Conservation (phyloP, 495 filamentous ascomycete genomes). For the Podospora sp. region DNA sequence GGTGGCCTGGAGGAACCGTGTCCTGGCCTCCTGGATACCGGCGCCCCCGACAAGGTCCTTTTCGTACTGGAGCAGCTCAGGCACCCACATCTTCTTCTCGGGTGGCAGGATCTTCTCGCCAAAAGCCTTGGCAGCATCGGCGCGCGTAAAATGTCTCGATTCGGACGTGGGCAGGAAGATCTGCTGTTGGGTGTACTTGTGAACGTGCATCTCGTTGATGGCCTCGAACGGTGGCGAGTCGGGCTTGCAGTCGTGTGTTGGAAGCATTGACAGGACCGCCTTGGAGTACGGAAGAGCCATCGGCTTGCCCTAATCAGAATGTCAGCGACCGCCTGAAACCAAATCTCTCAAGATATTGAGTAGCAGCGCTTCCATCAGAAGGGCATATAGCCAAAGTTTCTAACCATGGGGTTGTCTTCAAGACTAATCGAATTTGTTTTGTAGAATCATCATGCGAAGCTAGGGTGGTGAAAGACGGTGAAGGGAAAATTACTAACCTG, state of each 20-base stretch:
- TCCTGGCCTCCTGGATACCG: conserved; percentile 39
- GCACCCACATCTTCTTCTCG: conserved; percentile 85
- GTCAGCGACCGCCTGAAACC: conserved; percentile 6
- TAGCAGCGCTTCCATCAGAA: conserved; percentile 41
- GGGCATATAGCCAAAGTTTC: conserved; percentile 55
- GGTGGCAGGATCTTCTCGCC: conserved; percentile 70
- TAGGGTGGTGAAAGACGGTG: conserved; percentile 16
- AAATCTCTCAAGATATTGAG: conserved; percentile 16
- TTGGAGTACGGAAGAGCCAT: conserved; percentile 74
- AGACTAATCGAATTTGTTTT: conserved; percentile 99
- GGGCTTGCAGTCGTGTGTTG: conserved; percentile 41
- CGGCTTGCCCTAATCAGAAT: conserved; percentile 64
- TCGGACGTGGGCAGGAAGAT: conserved; percentile 90
- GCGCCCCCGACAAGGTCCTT: conserved; percentile 39
- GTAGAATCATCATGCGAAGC: conserved; percentile 63
- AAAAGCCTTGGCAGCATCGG: conserved; percentile 87
- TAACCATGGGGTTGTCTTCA: conserved; percentile 89
- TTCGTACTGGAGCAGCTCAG: conserved; percentile 73
- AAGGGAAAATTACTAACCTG: conserved; percentile 59
- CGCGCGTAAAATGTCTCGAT: conserved; percentile 85
- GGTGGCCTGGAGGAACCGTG: conserved; percentile 30
- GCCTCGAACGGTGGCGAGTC: conserved; percentile 64
- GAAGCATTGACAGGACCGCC: conserved; percentile 81
- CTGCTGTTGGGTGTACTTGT: conserved; percentile 76
- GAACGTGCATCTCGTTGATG: conserved; percentile 88